Base-by-base conservation (phyloP, 176 grass and related monocot species). In the Musa schizocarpa region DNA sequence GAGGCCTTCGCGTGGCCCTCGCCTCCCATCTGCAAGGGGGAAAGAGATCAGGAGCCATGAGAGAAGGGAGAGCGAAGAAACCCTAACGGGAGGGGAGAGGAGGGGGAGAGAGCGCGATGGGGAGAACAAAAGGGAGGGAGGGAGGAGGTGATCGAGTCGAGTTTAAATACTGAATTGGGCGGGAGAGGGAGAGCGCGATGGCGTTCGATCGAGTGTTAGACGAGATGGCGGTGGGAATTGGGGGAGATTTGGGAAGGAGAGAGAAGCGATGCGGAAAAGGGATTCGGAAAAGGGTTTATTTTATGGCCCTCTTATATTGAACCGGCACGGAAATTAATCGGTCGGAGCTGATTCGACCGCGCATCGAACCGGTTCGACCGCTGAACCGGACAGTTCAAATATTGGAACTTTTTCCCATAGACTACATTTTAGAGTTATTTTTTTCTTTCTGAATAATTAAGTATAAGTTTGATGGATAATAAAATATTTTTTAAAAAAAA, bases 91-190 rank as follows among this genome's bases (percentile, higher is more conserved):
- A 74, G 83, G 69, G 82, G 67, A 63, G 73, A 70, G 77, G 61
- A 77, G 78, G 80, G 75, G 13, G 70, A 59, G 29, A 52, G 53
- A 64, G 58, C 27, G 69, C 48, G 56, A 29, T 22, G 29, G 62
- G 50, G 56, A 26, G 62, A 57, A 12, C 65, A 58, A 74, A 69
- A 65, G 53, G 22, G 48, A 70, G 69, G 84, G 68, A 63, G 58
- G 65, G 53, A 63, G 53, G 59, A 50, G 77, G 57, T 26, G 88
- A 20, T 19, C 17, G 14, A 7, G 57, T 61, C n/a, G n/a, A 73
- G 84, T 99, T 90, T 89, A 94, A 98, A 88, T 65, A 73, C 82
- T 76, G 58, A 77, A 72, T 81, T 77, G 50, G 22, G 83, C 77
- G 83, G 76, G 71, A 80, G 92, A 55, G 82, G 72, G 77, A 71